Evolutionary conservation across 805 yeast species (phyloP), one percentile per base, ranked within the genome.

Genomic region (Phaffomyces opuntiae): DNA sequence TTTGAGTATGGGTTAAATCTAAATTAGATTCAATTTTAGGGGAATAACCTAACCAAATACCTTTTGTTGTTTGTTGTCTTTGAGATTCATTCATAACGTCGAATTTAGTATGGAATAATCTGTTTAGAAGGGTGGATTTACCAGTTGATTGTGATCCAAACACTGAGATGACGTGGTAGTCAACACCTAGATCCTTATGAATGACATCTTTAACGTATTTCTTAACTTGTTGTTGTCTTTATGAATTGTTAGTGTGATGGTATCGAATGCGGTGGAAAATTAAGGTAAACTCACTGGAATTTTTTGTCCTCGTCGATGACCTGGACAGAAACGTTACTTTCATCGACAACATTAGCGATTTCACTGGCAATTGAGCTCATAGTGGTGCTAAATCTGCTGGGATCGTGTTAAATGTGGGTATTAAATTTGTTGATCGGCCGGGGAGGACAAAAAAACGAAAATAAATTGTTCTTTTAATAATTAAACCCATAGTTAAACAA

Each of bases 71-170:
- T 62, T 91, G 99, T 55, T 85, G 90, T 55, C 98, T 78, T 49
- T 73, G 75, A 14, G 73, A 64, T 50, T 88, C 96, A 65, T 87
- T 86, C 99, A 93, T 93, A 21, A 91, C 96, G 56, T 87, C 96
- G 61, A 93, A 93, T 38, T 74, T 66, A 9, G 98, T 93, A 51
- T 84, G 84, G 68, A 93, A 93, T 47, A 93, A 66, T 38, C 80
- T 78, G 66, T 93, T 93, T 56, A 93, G 73, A 48, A 93, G 72
- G 1, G 99, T 93, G 2, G 96, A 88, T 65, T 93, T 93, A 44
- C 99, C 99, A 5, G 97, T 89, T 4, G 95, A 84, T 62, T 93
- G 99, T 1, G 96, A 88, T 6, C 99, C 99, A 70, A 93, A 93
- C 35, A 93, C 99, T 0, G 98, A 83, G 4, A 93, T 87, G 17